Conservation (phyloP, 768 basidiomycete genomes). For the Mycena latifolia region DNA sequence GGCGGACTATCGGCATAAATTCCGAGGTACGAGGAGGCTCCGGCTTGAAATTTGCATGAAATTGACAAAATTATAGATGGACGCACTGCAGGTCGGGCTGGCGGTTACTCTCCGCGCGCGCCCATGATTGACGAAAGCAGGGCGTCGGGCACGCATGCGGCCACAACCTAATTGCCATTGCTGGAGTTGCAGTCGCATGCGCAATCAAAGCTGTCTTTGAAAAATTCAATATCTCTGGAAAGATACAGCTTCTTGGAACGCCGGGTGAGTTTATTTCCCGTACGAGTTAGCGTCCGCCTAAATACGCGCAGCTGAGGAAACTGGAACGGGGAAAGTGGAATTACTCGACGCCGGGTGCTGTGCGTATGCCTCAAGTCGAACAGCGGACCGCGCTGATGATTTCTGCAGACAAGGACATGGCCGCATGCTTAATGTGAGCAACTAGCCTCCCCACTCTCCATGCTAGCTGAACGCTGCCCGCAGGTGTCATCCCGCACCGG, state of each 20-base stretch:
- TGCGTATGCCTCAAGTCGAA: neutral
- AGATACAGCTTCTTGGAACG: constrained; percentile 80
- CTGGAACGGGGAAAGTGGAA: constrained; percentile 77
- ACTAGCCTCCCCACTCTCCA: neutral
- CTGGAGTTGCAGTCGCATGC: constrained; percentile 78
- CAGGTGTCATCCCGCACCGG: constrained; percentile 89
- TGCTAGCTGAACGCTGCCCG: neutral
- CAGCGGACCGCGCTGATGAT: neutral
- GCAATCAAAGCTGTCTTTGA: constrained; percentile 76
- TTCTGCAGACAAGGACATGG: constrained; percentile 78
- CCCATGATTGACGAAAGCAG: constrained; percentile 28
- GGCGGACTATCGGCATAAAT: constrained; percentile 81
- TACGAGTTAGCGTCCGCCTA: neutral
- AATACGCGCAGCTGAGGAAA: constrained; percentile 81
- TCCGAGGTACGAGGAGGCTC: constrained; percentile 66
- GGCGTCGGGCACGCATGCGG: constrained; percentile 82
- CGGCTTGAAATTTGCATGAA: constrained; percentile 38
- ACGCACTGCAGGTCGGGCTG: constrained; percentile 58
- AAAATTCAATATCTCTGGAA: constrained; percentile 73
- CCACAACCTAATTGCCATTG: constrained; percentile 85
- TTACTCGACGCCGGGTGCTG: constrained; percentile 70
- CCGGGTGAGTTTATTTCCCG: constrained; percentile 62
- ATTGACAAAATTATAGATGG: constrained; percentile 58
- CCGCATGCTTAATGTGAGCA: constrained; percentile 78
- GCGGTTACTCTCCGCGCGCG: constrained; percentile 15